phyloP scores from a whole-genome alignment of 148 eudicot genomes.

The Diospyros kaki region DNA sequence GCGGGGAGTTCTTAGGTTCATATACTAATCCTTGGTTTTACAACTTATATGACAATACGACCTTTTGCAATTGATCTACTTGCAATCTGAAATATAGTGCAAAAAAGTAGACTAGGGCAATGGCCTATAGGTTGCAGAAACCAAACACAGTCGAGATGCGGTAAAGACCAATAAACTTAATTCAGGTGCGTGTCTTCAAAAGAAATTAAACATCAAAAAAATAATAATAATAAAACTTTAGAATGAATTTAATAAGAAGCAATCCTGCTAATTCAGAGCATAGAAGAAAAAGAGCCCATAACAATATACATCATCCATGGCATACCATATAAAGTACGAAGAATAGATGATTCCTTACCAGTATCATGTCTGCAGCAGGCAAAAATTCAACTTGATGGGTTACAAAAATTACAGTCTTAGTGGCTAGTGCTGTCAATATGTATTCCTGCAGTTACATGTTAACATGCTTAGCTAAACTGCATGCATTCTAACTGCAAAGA shows the following conservation, averaged over 20 bases:
- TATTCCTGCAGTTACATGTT: conserved; percentile 59
- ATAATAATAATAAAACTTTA: background rate
- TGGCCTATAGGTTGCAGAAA: background rate
- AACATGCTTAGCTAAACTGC: conserved; percentile 22
- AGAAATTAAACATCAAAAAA: background rate
- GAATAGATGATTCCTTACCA: conserved; percentile 46
- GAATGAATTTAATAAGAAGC: background rate
- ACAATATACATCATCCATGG: background rate
- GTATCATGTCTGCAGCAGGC: conserved; percentile 81
- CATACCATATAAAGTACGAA: conserved; percentile 1
- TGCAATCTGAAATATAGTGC: background rate
- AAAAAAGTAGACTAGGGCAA: background rate
- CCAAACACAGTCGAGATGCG: background rate
- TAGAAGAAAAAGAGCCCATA: background rate
- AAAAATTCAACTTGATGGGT: conserved; percentile 98
- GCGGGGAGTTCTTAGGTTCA: background rate
- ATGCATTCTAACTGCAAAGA: conserved; percentile 11
- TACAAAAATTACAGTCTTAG: conserved; percentile 80
- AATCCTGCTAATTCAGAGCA: conserved; percentile 2
- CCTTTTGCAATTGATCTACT: background rate
- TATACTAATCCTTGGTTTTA: background rate
- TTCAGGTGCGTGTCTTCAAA: background rate
- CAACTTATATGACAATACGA: background rate
- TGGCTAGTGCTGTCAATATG: conserved; percentile 64
- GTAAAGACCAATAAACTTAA: background rate